These are phyloP conservation scores for Neurospora sp. DNA, from an alignment of 2,329 filamentous ascomycete genomes.

Conservation along the genomic window DNA sequence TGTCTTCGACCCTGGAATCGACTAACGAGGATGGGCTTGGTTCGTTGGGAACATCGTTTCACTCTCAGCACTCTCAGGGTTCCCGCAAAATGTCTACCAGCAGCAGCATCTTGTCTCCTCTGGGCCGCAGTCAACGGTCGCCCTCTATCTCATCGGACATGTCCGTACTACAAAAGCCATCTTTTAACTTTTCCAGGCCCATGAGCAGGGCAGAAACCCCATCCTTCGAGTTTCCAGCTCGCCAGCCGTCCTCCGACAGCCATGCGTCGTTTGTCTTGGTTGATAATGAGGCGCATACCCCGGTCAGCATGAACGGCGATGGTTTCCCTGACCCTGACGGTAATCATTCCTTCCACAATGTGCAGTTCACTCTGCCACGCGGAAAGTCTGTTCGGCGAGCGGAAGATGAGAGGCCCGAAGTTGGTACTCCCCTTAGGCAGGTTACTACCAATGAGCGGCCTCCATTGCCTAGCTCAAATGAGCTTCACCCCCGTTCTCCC, in stretches of 20 bases:
- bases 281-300: slow-evolving; percentile 58
- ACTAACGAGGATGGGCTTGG: slow-evolving; percentile 59
- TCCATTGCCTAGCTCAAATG: slow-evolving; percentile 28
- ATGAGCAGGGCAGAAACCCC: slow-evolving; percentile 63
- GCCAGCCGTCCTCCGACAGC: slow-evolving; percentile 57
- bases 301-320: slow-evolving; percentile 63
- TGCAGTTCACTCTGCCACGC: slow-evolving; percentile 73
- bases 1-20: slow-evolving; percentile 53
- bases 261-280: slow-evolving; percentile 53
- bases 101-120: slow-evolving; percentile 50
- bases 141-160: slow-evolving; percentile 78
- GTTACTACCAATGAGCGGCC: slow-evolving; percentile 47
- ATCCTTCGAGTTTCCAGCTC: slow-evolving; percentile 44
- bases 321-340: slow-evolving; percentile 49
- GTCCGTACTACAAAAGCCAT: slow-evolving; percentile 61
- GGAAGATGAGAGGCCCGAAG: not conserved
- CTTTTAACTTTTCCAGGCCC: slow-evolving; percentile 91
- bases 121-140: slow-evolving; percentile 57
- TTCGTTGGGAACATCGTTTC: slow-evolving; percentile 41
- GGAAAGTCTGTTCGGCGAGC: slow-evolving; percentile 65
- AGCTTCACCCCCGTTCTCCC: slow-evolving; percentile 29
- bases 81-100: slow-evolving; percentile 70
- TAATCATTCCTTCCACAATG: slow-evolving; percentile 72
- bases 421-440: not conserved
- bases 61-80: slow-evolving; percentile 43